Base-by-base conservation (phyloP, 768 basidiomycete species). In the Pleurotus citrinopileatus region DNA sequence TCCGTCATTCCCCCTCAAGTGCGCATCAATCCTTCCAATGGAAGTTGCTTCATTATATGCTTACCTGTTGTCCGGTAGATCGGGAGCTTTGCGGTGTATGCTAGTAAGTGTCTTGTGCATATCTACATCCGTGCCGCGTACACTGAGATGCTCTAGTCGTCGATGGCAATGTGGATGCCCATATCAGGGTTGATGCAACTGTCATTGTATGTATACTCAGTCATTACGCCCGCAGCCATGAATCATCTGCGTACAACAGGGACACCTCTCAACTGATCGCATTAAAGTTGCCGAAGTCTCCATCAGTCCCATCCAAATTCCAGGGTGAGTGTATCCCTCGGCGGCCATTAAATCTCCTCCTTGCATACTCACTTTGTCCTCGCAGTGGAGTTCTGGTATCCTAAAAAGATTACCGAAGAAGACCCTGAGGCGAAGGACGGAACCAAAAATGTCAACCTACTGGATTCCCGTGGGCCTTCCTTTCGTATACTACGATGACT, bases 321-420 rank as follows among this genome's bases (percentile, higher is more conserved):
- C 38, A n/a, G 17, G 10, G 38, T 34, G 10, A 34, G 32, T 34
- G n/a, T n/a, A n/a, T n/a, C n/a, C 32, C 32, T 34, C 32, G 32
- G 32, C 32, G 32, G 48, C 8, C 15, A 51, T 36, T n/a, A 36
- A 22, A 10, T 2, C 32, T 34, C 32, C 9, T 10, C 3, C 23
- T n/a, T 1, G 20, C 32, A 10, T 4, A 15, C 20, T 37, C n/a
- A 36, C 12, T 1, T 3, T 17, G n/a, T 37, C 22, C n/a, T n/a
- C n/a, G 10, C 10, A 51, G 48, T 51, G 19, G 48, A 51, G 23
- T 51, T 51, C 38, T 40, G 38, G 38, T 19, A 51, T 25, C 48
- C 48, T 2, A 51, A 51, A 34, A 37, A 51, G 13, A 13, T 51
- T 32, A 36, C 29, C 13, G 29, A 34, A 3, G 28, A 36, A 12